A percentile compares a stretch with the other conserved stretches of the same genome.
Evolutionary conservation across 176 grass and related monocot genomes (phyloP).

Genomic region (Tillandsia leiboldiana): DNA sequence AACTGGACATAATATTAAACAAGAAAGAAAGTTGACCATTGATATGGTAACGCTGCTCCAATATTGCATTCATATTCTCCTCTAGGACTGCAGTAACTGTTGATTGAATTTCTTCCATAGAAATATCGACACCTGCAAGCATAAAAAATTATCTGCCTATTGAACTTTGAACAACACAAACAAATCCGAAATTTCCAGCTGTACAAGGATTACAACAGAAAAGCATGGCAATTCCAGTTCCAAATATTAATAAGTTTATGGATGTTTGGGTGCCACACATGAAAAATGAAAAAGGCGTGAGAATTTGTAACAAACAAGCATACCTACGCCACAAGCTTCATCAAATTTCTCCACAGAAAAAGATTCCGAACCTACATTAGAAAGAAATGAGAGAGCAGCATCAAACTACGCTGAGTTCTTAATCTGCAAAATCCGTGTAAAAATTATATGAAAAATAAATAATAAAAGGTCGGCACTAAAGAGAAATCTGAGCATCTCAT

Average conservation of each 20-base stretch:
- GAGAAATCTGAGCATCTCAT: not conserved
- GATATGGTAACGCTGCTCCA: no score
- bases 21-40: no score
- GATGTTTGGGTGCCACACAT: not conserved
- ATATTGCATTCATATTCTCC: no score
- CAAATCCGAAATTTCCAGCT: not conserved
- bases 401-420: constrained; percentile 78
- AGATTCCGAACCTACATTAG: constrained; percentile 49
- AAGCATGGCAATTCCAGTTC: not conserved
- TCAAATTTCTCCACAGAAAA: constrained; percentile 65
- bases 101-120: no score
- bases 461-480: not conserved
- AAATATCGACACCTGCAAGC: no score
- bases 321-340: constrained; percentile 91
- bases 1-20: no score
- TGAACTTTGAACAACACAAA: not conserved
- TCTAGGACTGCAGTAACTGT: no score
- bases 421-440: constrained; percentile 41
- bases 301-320: constrained; percentile 9
- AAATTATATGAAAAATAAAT: not conserved
- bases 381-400: constrained; percentile 67
- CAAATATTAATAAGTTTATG: not conserved
- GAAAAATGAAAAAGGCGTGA: not conserved
- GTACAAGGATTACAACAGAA: not conserved
- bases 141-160: constrained; percentile 6